Evolutionary conservation across 2,329 filamentous ascomycete genomes (phyloP), one percentile per base, ranked within the genome.

Genomic region (Arthrobotrys sphaeroides): DNA sequence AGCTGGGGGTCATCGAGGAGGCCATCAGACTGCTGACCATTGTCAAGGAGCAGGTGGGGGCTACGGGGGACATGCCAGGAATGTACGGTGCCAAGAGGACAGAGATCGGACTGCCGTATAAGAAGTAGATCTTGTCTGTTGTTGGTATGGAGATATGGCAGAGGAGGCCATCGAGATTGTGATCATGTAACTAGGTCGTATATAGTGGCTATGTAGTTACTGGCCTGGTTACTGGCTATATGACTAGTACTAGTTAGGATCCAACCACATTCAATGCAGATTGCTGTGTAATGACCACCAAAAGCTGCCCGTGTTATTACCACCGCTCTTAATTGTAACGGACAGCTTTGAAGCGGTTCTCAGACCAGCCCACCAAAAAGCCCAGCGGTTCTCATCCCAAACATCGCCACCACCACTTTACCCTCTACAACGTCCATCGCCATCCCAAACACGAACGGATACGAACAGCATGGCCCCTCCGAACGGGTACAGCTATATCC

Each of bases 21-120:
- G 90, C 86, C 0, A 90, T 94, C 82, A 84, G 83, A 26, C 90
- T 95, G 81, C 82, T 97, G 79, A 85, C 86, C 65, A 83, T 84
- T 68, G 89, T 96, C 1, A 90, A 92, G 82, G 87, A 90, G 70
- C 86, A 93, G 75, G 84, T 85, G 53, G 92, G 92, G 0, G 85
- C 87, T 47, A 88, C 86, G 78, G 93, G 92, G 0, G 94, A 97
- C 57, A 40, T 79, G 49, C 78, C 77, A 26, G 77, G 73, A 5
- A 77, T 77, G 60, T 77, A 72, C 33, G 73, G 73, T 22, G 73
- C 73, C 4, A 67, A 66, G 66, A 65, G 73, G 20, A 51, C 55
- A 24, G 67, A 72, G 31, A 7, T 22, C 13, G 73, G 73, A 7
- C 60, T 77, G 7, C 59, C 66, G 16, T 77, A 77, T 36, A 72